Evolutionary conservation across 208 protist genomes (phyloP).

Genomic region (Wallacemonas collosoma): DNA sequence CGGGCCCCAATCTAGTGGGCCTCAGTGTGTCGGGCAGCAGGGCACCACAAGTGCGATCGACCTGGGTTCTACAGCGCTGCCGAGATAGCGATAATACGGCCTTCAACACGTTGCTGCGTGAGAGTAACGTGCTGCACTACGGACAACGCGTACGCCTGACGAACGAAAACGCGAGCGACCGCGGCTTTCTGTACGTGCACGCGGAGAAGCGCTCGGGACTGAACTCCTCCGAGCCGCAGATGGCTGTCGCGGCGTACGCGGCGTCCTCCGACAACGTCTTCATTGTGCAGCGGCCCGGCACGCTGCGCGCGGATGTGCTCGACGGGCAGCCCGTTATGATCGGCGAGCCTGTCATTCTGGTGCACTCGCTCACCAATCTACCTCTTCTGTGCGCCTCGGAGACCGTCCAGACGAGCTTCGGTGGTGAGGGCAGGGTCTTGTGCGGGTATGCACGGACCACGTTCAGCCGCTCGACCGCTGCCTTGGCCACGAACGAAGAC

Average conservation of each 20-base stretch:
- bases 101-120: conserved; percentile 50
- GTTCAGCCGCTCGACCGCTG: conserved; percentile 39
- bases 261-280: conserved; percentile 73
- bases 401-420: conserved; percentile 51
- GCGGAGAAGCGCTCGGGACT: conserved; percentile 51
- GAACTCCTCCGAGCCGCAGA: conserved; percentile 47
- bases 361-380: conserved; percentile 73
- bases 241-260: conserved; percentile 43
- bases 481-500: conserved; percentile 53
- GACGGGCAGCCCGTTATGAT: conserved; percentile 61
- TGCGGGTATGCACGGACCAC: conserved; percentile 48
- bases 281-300: conserved; percentile 50
- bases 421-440: conserved; percentile 58
- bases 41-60: conserved; percentile 56
- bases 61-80: conserved; percentile 71
- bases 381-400: conserved; percentile 45
- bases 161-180: conserved; percentile 59
- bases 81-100: conserved; percentile 72
- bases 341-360: conserved; percentile 73
- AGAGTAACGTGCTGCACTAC: conserved; percentile 74
- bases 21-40: conserved; percentile 21
- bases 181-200: conserved; percentile 75
- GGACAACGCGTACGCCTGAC: conserved; percentile 79
- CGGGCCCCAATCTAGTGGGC: conserved; percentile 28
- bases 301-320: conserved; percentile 47